phyloP scores from a whole-genome alignment of 441 rosid species.

The Monsonia emarginata region DNA sequence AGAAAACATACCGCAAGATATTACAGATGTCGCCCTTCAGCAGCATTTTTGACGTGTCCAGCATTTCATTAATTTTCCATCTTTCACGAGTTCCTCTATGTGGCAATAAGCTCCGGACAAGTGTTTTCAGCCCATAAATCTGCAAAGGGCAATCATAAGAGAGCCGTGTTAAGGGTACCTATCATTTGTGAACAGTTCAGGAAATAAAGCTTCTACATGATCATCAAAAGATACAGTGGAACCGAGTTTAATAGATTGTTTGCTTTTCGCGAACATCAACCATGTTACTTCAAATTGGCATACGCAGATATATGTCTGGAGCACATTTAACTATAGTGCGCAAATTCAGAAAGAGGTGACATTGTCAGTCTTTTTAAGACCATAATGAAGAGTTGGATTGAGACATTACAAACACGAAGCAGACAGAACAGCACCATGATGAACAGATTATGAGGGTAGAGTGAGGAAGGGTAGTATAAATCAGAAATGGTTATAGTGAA shows the following conservation, averaged over 20 bases:
- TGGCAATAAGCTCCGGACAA: conserved; percentile 79
- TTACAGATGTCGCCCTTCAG: conserved; percentile 31
- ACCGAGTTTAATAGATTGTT: not conserved
- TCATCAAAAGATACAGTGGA: not conserved
- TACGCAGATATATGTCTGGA: not conserved
- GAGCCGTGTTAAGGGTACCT: not conserved
- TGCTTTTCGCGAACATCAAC: not conserved
- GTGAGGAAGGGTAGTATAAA: not conserved
- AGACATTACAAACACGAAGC: not conserved
- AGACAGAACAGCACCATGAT: not conserved
- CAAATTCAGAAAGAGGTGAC: not conserved
- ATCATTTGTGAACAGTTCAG: not conserved
- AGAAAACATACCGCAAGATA: conserved; percentile 41
- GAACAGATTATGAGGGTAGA: not conserved
- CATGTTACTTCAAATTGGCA: not conserved
- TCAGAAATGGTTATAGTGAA: not conserved
- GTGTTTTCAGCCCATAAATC: conserved; percentile 81
- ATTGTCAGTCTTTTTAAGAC: not conserved
- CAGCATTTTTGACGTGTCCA: conserved; percentile 47
- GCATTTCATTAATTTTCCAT: conserved; percentile 44
- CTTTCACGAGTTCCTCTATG: conserved; percentile 41
- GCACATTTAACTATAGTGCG: not conserved
- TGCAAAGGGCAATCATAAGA: conserved; percentile 28
- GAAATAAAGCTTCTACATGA: not conserved
- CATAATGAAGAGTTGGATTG: not conserved